These are phyloP conservation scores for Flammula alnicola DNA, from an alignment of 1,284 basidiomycete genomes.

Conservation along the genomic window DNA sequence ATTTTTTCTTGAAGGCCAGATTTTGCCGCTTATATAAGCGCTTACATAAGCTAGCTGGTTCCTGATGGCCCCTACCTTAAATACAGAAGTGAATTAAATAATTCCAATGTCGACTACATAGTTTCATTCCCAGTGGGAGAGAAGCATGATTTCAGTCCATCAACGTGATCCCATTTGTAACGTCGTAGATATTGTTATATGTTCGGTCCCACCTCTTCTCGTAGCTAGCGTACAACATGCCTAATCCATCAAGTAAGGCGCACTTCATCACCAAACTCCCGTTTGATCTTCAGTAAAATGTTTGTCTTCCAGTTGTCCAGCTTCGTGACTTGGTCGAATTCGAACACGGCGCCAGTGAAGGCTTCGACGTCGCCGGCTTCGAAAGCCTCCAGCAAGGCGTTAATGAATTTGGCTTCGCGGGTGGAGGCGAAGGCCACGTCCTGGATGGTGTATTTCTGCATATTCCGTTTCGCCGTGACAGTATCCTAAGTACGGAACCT, in stretches of 20 bases:
- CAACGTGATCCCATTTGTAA: not conserved
- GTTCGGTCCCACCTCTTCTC: not conserved
- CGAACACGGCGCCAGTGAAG: constrained; percentile 81
- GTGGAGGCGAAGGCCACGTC: constrained; percentile 87
- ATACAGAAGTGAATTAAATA: too few species aligned
- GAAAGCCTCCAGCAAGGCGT: constrained; percentile 76
- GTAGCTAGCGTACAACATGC: not conserved
- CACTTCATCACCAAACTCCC: constrained; percentile 65
- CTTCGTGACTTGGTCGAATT: constrained; percentile 88
- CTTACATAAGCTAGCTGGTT: too few species aligned
- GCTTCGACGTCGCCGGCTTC: constrained; percentile 80
- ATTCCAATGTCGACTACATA: too few species aligned
- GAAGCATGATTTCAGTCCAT: too few species aligned
- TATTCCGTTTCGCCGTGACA: constrained; percentile 81
- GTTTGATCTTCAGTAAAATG: constrained; percentile 89
- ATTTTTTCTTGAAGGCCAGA: too few species aligned
- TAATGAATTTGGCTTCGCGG: constrained; percentile 88
- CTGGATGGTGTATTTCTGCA: constrained; percentile 73
- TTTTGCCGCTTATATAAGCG: too few species aligned
- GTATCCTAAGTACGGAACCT: constrained; percentile 62
- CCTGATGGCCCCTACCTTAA: too few species aligned
- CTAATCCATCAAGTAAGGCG: constrained; percentile 44
- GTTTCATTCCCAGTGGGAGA: too few species aligned
- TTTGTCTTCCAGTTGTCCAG: constrained; percentile 95
- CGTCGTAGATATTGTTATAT: constrained; percentile 7